Base-by-base conservation (phyloP, 177 flowering plant genomes). In the Vitis hybrid region DNA sequence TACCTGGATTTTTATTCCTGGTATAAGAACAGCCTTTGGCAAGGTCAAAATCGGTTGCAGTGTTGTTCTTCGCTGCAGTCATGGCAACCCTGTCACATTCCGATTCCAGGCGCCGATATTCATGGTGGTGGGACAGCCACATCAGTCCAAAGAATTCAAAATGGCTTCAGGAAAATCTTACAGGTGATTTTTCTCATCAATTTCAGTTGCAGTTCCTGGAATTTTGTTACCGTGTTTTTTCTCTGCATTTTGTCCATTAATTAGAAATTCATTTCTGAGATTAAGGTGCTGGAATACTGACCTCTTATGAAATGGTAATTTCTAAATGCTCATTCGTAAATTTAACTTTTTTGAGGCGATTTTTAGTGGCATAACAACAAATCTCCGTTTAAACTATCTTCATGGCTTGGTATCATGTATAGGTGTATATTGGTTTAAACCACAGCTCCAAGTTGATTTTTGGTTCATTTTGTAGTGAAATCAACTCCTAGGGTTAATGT, bases 41-140 rank as follows among this genome's bases (percentile, higher is more conserved):
- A 6, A 78, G 74, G 76, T 76, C 83, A 15, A 89, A 77, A 67
- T 77, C 76, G 50, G 65, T 79, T 61, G 66, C 63, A 13, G 61
- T 70, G 61, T 60, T 83, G 74, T 67, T 79, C 12, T 32, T 82
- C 15, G 80, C 81, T 68, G 85, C 82, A 77, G 72, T 74, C 57
- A 90, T 91, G 92, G 86, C 91, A 6, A 68, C 90, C 18, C 32
- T 83, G 69, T 68, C 72, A 51, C 79, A 90, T 46, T 73, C 86
- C 3, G 98, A 91, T n/a, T 83, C 97, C 0, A 83, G 91, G 69
- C 86, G 97, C 41, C 61, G 82, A 70, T 94, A 94, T 78, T 94
- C 98, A 4, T 94, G 98, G 98, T 94, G 97, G 98, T 94, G 97
- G 98, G 93, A 91, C 75, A 92, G 98, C 79, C 98, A 94, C 86